Percentiles rank a stretch among this genome's conserved stretches.
Evolutionary conservation across 208 protist genomes (phyloP).

Genomic region (Crithidia bombi): DNA sequence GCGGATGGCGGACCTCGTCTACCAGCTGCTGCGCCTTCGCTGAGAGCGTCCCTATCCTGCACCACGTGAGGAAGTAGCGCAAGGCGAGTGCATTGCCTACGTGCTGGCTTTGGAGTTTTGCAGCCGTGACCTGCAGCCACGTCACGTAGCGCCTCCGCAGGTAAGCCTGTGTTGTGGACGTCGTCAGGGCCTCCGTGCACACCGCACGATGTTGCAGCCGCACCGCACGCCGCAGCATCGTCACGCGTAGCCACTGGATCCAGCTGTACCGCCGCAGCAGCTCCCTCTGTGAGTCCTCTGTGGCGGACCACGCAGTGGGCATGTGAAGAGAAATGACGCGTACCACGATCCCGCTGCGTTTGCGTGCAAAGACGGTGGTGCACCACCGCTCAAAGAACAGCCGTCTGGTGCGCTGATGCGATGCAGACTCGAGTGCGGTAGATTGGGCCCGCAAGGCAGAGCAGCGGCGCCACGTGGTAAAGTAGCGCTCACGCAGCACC

Average conservation of each 20-base stretch:
- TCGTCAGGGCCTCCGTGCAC: background rate
- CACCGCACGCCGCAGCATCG: slow-evolving; percentile 18
- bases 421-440: background rate
- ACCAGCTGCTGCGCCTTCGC: background rate
- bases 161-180: background rate
- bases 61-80: slow-evolving; percentile 12
- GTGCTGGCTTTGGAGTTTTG: slow-evolving; percentile 8
- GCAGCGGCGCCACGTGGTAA: slow-evolving; percentile 12
- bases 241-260: slow-evolving; percentile 42
- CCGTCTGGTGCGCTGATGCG: background rate
- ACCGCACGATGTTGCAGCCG: slow-evolving; percentile 20
- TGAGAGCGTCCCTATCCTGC: background rate
- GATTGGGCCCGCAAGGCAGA: background rate
- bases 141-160: slow-evolving; percentile 2
- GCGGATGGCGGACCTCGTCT: background rate
- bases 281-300: background rate
- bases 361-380: background rate
- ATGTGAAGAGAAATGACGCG: slow-evolving; percentile 6
- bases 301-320: background rate
- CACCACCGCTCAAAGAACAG: slow-evolving; percentile 4
- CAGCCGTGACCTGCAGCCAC: slow-evolving; percentile 27
- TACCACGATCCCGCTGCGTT: background rate
- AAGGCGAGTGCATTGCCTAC: background rate
- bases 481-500: background rate
- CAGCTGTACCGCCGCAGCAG: slow-evolving; percentile 19